phyloP scores from a whole-genome alignment of 306 rosid species.

The Quercus variabilis region DNA sequence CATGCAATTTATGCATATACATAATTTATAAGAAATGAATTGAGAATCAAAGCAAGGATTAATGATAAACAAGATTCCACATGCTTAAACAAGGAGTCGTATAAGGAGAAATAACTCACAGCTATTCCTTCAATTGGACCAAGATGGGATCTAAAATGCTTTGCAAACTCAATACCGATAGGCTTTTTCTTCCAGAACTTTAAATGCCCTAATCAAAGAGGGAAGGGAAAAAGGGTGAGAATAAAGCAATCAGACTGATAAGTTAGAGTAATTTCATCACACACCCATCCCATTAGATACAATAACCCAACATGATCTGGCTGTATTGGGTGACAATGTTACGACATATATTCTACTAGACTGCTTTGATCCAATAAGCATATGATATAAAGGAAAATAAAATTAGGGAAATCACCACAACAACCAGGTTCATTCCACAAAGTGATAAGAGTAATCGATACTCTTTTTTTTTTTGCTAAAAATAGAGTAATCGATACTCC shows the following conservation, averaged over 20 bases:
- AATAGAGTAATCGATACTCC: too few species aligned
- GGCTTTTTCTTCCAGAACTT: constrained; percentile 98
- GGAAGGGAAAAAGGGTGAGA: neutral
- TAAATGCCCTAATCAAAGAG: constrained; percentile 63
- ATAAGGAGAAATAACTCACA: constrained; percentile 49
- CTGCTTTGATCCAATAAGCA: too few species aligned
- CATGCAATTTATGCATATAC: neutral
- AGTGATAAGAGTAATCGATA: too few species aligned
- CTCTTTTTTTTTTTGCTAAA: too few species aligned
- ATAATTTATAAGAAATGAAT: neutral
- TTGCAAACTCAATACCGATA: constrained; percentile 88
- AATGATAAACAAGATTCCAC: constrained; percentile 7
- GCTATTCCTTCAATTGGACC: constrained; percentile 97
- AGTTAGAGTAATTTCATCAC: neutral
- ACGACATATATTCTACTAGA: neutral
- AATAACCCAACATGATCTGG: neutral
- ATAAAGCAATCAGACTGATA: constrained; percentile 10
- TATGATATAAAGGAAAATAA: neutral
- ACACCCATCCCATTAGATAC: neutral
- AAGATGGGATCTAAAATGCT: constrained; percentile 93
- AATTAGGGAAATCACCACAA: neutral
- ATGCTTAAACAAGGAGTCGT: constrained; percentile 1
- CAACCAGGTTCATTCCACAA: neutral
- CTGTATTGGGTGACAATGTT: neutral
- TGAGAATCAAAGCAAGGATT: constrained; percentile 14